Evolutionary conservation across 805 yeast species (phyloP), one percentile per base, ranked within the genome.

Genomic region (Cyberlindnera veronae): DNA sequence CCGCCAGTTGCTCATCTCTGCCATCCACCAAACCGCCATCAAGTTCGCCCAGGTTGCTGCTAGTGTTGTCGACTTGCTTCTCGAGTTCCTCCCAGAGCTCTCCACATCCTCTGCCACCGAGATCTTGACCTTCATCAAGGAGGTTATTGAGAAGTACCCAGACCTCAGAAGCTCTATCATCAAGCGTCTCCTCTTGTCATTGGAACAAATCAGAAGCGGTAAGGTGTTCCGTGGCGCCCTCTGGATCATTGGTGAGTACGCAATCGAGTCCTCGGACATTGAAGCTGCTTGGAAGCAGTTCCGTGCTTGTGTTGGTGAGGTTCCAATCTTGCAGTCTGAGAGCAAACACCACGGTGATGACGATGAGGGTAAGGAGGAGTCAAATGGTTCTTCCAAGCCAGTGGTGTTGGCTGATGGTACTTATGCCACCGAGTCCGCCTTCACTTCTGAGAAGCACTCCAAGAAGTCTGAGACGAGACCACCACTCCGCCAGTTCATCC

Each of bases 331-430:
- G 39, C 80, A 89, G 32, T 69, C 88, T 32, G 95, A 87, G 58
- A 71, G 69, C 54, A 77, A 69, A 44, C 64, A 65, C 41, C 50
- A 54, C 14, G 63, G 67, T 13, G 61, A 62, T 21, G 61, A 55
- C n/a, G 69, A 64, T 6, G 66, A 60, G 4, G 64, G 51, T 6
- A 54, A 49, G 3, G 57, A 51, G 15, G 47, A 40, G 16, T 61
- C 56, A 19, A 52, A 62, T 24, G 71, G 68, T 28, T 60, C 64
- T 6, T 60, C 65, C 28, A 86, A 86, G 32, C 97, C 97, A 16
- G 81, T 84, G 44, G 82, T 93, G 44, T 73, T 93, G 50, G 96
- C 99, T n/a, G 99, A 93, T 67, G 99, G 99, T 53, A 93, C 99
- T 0, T 93, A 93, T 64, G 99, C 99, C 21, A 86, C 96, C 30